Evolutionary conservation across 2,329 filamentous ascomycete genomes (phyloP), one percentile per base, ranked within the genome.

Genomic region (Botrytis fabae): DNA sequence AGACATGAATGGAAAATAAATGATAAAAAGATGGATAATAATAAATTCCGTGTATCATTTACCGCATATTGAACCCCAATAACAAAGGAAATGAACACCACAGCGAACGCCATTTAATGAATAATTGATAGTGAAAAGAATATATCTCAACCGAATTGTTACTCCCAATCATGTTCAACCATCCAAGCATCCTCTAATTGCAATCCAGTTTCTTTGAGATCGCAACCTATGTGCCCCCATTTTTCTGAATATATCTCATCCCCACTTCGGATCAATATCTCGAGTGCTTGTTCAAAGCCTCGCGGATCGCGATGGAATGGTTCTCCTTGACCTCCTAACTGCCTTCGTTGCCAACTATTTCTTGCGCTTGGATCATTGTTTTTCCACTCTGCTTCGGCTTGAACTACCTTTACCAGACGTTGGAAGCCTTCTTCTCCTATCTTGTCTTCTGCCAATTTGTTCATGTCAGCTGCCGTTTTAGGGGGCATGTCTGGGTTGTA

Each of bases 291-390:
- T 8, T 83, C 81, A 70, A 87, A 81, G 1, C 85, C 86, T 1
- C 82, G 81, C 0, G 84, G 76, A 64, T 85, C 81, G 73, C 87
- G 84, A 78, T 88, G 85, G 73, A 85, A 89, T 5, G 86, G 86
- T 77, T 89, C 87, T n/a, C 85, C 86, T 44, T 83, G 70, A 1
- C 86, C 87, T 59, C 86, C 87, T 16, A 80, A 82, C 77, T 89
- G 87, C 40, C 83, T 82, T 4, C 78, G 78, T 76, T 88, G 86
- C 87, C 87, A 89, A 22, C 82, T 85, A 78, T 88, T 88, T 57
- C 86, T 81, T 16, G 59, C 60, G 12, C 22, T 46, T 79, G 60
- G 81, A 61, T 74, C 46, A 75, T 75, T 20, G 6, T 32, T 77
- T 66, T 72, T 77, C 75, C 70, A 78, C 78, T 79, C 82, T 76